Evolutionary conservation across 768 basidiomycete genomes (phyloP), one percentile per base, ranked within the genome.

Genomic region (Rhizopogon vesiculosus): DNA sequence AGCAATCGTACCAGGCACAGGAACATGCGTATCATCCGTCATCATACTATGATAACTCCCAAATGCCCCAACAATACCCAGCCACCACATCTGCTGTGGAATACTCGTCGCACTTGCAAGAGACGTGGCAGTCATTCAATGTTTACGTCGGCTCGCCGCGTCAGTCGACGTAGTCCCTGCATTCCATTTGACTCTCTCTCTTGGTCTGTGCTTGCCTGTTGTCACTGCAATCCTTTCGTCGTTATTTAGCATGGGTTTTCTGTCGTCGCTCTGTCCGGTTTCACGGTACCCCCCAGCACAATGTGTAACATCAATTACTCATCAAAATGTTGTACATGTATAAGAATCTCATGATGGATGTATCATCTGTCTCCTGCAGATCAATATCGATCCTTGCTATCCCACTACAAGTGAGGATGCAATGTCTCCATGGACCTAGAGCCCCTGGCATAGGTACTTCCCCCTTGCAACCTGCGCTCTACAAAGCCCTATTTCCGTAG

Each of bases 101-200:
- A 38, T 82, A 83, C 58, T 76, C 81, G 0, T 78, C 79, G 4
- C 13, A 74, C 45, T 60, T 86, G 54, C 82, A 84, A 67, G 86
- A 87, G 69, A 86, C 85, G 9, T 89, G 86, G 86, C 78, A 80
- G 65, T 75, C 80, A 55, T 89, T 85, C 71, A 81, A 86, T 76
- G 75, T 78, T 56, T 82, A 82, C 62, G 77, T 83, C 53, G 61
- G 71, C 52, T 65, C 53, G 6, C 56, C 57, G 1, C 44, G 31
- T 39, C 54, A 61, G 2, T 13, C 56, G 8, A 35, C 25, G 5
- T 66, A 45, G 56, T 44, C 10, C 31, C 31, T 33, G 31, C 31
- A 33, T 33, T 33, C 31, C 3, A 33, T 33, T 33, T 10, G 40
- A 45, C 33, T 19, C 35, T 41, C 22, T 33, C 39, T 12, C 7